Base-by-base conservation (phyloP, 2,329 filamentous ascomycete species). In the Onygenales sp. region DNA sequence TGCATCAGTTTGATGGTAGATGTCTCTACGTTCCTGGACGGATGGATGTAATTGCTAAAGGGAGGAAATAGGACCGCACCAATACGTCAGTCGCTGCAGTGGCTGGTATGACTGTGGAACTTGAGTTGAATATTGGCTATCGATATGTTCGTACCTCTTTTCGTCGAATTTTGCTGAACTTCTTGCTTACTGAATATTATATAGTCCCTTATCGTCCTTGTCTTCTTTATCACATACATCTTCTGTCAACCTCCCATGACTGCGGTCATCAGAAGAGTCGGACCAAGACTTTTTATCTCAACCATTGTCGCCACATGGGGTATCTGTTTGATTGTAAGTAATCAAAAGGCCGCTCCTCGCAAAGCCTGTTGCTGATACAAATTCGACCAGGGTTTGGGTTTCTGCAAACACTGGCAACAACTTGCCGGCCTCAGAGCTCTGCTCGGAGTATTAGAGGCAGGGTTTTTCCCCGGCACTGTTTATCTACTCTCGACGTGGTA, bases 401-500 rank as follows among this genome's bases (percentile, higher is more conserved):
- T 67, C 45, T 57, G 57, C 4, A 58, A 62, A 17, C 55, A 57
- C n/a, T 66, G 63, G 63, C 51, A 54, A 11, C 47, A 58, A 14
- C 56, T 66, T 57, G 54, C 61, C 44, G 57, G 42, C n/a, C 54
- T 66, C n/a, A 53, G 63, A 48, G 51, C 60, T 14, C 44, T 87
- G 1, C 73, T 88, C 3, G 85, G 85, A 42, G 57, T 84, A 2
- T 75, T 87, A 31, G 85, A 88, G 64, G 79, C 66, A 48, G 74
- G 85, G 0, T 87, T 85, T 69, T 89, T 88, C 67, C 84, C 85
- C 0, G 80, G 80, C 50, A 84, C 80, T 50, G 83, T 86, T 0
- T 89, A 87, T 62, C 72, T 89, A 5, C 76, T 89, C n/a, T 84
- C 80, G 55, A 86, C 83, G 38, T 89, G 84, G 84, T 87, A 86